Conservation (phyloP, 2,329 filamentous ascomycete genomes). For the Pseudocercospora musae region DNA sequence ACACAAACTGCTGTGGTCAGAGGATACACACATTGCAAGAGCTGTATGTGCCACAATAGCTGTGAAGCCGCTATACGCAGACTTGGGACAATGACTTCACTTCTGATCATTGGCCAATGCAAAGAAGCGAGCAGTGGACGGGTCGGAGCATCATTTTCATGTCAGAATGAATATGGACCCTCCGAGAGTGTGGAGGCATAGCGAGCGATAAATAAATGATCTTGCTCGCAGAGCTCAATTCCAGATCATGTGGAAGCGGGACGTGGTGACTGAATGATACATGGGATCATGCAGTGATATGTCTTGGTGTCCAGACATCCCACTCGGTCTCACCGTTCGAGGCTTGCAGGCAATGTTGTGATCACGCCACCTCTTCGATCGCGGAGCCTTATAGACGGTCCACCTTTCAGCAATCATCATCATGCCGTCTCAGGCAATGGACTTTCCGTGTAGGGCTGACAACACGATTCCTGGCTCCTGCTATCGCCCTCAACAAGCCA, state of each 20-base stretch:
- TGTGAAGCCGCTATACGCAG: neutral
- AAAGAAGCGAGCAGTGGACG: neutral
- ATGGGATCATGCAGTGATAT: neutral
- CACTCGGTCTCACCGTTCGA: neutral
- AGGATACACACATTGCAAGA: neutral
- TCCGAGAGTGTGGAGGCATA: no score
- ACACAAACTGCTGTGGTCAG: neutral
- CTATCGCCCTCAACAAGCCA: no score
- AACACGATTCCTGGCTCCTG: no score
- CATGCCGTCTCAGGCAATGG: no score
- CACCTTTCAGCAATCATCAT: no score
- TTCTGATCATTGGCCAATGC: neutral
- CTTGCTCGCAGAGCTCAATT: neutral
- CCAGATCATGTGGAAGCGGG: neutral
- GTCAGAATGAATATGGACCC: no score
- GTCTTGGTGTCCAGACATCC: neutral
- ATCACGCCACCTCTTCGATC: no score
- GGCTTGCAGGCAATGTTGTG: neutral
- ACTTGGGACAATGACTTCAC: neutral
- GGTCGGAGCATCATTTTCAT: neutral
- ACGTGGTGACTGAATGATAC: neutral
- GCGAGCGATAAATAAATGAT: no score
- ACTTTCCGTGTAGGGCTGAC: neutral
- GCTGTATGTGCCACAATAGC: neutral
- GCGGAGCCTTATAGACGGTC: no score